Base-by-base conservation (phyloP, 345 rosid species). In the Salix viminalis region DNA sequence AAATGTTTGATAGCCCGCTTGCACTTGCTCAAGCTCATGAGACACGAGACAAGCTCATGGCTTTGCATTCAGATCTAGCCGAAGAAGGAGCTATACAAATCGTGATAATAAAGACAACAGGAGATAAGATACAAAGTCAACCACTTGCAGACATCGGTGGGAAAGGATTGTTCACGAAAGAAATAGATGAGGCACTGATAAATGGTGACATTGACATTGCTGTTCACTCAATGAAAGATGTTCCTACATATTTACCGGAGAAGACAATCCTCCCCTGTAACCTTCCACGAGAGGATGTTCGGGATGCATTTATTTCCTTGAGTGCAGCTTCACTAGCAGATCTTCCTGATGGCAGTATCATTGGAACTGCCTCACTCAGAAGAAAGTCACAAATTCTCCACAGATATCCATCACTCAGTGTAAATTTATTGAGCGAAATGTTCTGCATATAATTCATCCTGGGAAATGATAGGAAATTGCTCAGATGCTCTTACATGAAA, bases 71-170 rank as follows among this genome's bases (percentile, higher is more conserved):
- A 0, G 98, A 93, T 76, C 90, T 96, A 44, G 86, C 89, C 11
- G 93, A 91, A 84, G 97, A 96, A 58, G 96, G 99, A 74, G 99
- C 97, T 24, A 88, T 96, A 54, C 81, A 93, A 72, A 92, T 96
- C 50, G 97, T 92, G 83, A 88, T 93, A 65, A 96, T 96, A 65
- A 93, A 96, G 84, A 96, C 99, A 44, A 96, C 99, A 0, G 98
- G 99, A 76, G 99, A 93, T 82, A 92, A 96, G 83, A 93, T 96
- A 67, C 86, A 91, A 28, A 81, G 88, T 34, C 97, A 93, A 77
- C 99, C 99, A 12, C 98, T 96, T 72, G 98, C 99, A 44, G 98
- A 96, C 78, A 96, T 96, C 21, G 99, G 99, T 75, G 99, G 99
- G 71, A 96, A 96, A 86, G 99, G 99, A 16, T 85, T 96, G 67